Conservation (phyloP, 116 monocot genomes). For the Cymodocea nodosa region DNA sequence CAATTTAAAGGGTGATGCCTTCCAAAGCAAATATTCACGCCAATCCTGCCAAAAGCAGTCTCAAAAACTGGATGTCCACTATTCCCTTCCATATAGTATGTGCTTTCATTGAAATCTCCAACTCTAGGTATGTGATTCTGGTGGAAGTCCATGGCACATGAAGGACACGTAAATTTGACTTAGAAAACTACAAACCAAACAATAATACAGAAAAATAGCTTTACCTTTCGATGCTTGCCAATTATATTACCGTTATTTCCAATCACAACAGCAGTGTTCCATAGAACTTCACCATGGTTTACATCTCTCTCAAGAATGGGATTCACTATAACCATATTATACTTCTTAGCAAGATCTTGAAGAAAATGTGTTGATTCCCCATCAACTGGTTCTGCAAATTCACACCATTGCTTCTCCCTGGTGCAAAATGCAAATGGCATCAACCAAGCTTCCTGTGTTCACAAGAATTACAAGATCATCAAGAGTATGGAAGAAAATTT, state of each 20-base stretch:
- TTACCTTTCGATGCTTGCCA: slow-evolving; percentile 86
- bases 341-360: slow-evolving; percentile 63
- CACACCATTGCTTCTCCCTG: slow-evolving; percentile 93
- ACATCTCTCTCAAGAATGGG: slow-evolving; percentile 94
- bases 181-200: neutral
- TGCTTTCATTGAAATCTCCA: slow-evolving; percentile 98
- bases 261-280: slow-evolving; percentile 94
- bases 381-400: slow-evolving; percentile 84
- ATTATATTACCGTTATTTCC: slow-evolving; percentile 95
- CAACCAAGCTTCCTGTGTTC: slow-evolving; percentile 76
- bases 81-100: slow-evolving; percentile 97
- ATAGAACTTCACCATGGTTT: slow-evolving; percentile 83
- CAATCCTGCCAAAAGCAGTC: slow-evolving; percentile 91
- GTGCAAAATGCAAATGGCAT: slow-evolving; percentile 99
- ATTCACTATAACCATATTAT: slow-evolving; percentile 93
- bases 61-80: slow-evolving; percentile 94
- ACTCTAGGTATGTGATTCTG: slow-evolving; percentile 99
- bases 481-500: neutral
- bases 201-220: neutral
- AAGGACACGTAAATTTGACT: neutral
- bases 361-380: slow-evolving; percentile 83
- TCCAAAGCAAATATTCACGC: slow-evolving; percentile 89
- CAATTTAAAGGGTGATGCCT: slow-evolving; percentile 93
- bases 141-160: neutral
- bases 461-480: neutral